Conservation (phyloP, 768 basidiomycete species). For the Tubosaeta sp. region DNA sequence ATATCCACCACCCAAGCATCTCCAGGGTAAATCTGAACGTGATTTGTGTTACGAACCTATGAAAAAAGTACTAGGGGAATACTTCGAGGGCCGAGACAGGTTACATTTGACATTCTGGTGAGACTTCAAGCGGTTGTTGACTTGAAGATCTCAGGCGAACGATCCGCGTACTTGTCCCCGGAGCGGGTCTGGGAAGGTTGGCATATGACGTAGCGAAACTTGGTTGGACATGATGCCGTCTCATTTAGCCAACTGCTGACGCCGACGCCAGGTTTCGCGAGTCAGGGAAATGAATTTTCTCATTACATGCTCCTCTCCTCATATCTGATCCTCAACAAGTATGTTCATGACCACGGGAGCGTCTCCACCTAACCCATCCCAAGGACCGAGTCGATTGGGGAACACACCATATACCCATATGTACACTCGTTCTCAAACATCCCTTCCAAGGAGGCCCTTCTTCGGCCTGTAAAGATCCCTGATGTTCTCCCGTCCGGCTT, state of each 20-base stretch:
- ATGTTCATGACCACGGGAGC: slow-evolving; percentile 11
- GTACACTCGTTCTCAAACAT: slow-evolving; percentile 91
- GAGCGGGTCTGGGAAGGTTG: slow-evolving; percentile 83
- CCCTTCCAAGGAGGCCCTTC: slow-evolving; percentile 51
- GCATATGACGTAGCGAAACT: slow-evolving; percentile 83
- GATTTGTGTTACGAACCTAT: slow-evolving; percentile 80
- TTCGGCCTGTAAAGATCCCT: slow-evolving; percentile 69
- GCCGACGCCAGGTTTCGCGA: slow-evolving; percentile 63
- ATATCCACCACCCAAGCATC: not conserved
- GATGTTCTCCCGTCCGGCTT: slow-evolving; percentile 79
- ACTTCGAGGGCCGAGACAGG: slow-evolving; percentile 59
- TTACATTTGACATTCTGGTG: not conserved
- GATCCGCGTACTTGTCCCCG: slow-evolving; percentile 80
- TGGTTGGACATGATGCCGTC: slow-evolving; percentile 42
- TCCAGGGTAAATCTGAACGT: slow-evolving; percentile 71
- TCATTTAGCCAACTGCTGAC: not conserved
- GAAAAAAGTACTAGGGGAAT: slow-evolving; percentile 61
- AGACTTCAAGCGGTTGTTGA: not conserved
- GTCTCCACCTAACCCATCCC: not conserved
- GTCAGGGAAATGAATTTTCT: slow-evolving; percentile 94
- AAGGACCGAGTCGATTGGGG: slow-evolving; percentile 61
- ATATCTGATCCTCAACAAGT: slow-evolving; percentile 86
- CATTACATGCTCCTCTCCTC: slow-evolving; percentile 93
- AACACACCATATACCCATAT: slow-evolving; percentile 82
- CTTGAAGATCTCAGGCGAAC: slow-evolving; percentile 34